Conservation (phyloP, 73 alveolate genomes). For the Halteria grandinella region DNA sequence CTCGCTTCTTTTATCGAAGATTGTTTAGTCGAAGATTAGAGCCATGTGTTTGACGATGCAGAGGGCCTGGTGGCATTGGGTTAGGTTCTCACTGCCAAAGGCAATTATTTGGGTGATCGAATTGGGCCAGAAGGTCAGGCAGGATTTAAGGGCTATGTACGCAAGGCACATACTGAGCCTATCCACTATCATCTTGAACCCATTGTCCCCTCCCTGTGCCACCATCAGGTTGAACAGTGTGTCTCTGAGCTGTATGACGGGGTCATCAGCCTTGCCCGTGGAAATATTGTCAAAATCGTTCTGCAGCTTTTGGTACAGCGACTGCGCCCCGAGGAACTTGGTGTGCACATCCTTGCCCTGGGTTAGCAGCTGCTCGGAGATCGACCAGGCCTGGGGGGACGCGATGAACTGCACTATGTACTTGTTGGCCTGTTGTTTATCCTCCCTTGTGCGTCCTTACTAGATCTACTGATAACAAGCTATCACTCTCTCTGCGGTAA, state of each 20-base stretch:
- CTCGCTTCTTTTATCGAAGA: conserved; percentile 5
- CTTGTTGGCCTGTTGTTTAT: conserved; percentile 16
- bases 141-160: conserved; percentile 44
- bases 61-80: conserved; percentile 17
- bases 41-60: conserved; percentile 17
- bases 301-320: conserved; percentile 50
- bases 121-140: conserved; percentile 56
- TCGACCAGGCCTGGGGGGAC: conserved; percentile 11
- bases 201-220: not conserved
- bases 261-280: conserved; percentile 22
- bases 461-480: too few relatives aligned
- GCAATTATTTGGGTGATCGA: conserved; percentile 22
- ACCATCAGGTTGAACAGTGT: conserved; percentile 18
- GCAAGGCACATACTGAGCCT: conserved; percentile 45
- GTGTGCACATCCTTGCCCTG: not conserved
- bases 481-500: too few relatives aligned
- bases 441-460: conserved; percentile 17
- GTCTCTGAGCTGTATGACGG: conserved; percentile 34
- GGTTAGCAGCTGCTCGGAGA: conserved; percentile 13
- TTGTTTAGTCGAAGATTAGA: conserved; percentile 16
- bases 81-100: conserved; percentile 12
- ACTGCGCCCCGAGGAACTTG: conserved; percentile 58
- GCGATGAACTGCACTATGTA: conserved; percentile 25
- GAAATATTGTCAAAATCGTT: not conserved
- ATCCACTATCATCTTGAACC: conserved; percentile 27